Percentiles rank a stretch among this genome's conserved stretches.
These are phyloP conservation scores for Fusarium foetens DNA, from an alignment of 2,329 filamentous ascomycete species.

Conservation along the genomic window DNA sequence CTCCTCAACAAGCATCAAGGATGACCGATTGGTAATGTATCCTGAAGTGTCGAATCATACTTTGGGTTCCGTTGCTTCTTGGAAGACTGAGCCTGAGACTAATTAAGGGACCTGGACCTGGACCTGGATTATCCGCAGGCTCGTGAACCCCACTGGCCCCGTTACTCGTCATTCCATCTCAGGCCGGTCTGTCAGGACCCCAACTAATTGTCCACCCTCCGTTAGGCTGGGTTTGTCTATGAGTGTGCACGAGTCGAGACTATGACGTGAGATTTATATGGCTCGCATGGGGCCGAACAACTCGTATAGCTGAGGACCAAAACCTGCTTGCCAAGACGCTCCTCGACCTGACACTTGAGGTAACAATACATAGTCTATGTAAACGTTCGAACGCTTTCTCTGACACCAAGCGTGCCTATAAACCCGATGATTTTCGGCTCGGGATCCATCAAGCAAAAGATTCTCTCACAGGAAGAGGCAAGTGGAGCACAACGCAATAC, in stretches of 20 bases:
- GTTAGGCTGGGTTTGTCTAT: not conserved
- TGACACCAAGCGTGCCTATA: not conserved
- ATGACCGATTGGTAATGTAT: not conserved
- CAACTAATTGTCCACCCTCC: constrained; percentile 1
- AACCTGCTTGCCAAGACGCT: not conserved
- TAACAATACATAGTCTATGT: not conserved
- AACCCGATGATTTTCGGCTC: constrained; percentile 29
- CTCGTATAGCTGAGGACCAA: not conserved
- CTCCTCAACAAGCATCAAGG: constrained; percentile 13
- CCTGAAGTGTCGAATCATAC: constrained; percentile 2
- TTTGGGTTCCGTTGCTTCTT: constrained; percentile 7
- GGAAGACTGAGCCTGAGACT: constrained; percentile 11
- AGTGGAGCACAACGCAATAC: constrained; percentile 25
- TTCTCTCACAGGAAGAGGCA: not conserved
- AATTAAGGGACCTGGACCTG: not conserved
- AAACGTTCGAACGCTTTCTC: not conserved
- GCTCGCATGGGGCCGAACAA: not conserved
- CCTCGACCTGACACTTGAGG: not conserved
- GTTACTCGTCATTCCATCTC: constrained; percentile 6
- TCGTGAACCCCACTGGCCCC: constrained; percentile 22
- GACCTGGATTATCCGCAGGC: not conserved
- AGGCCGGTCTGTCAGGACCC: constrained; percentile 16
- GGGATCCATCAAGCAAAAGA: not conserved
- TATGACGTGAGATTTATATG: not conserved
- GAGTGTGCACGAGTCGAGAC: not conserved